Conservation (phyloP, 2,329 filamentous ascomycete genomes). For the Botrytis deweyae region DNA sequence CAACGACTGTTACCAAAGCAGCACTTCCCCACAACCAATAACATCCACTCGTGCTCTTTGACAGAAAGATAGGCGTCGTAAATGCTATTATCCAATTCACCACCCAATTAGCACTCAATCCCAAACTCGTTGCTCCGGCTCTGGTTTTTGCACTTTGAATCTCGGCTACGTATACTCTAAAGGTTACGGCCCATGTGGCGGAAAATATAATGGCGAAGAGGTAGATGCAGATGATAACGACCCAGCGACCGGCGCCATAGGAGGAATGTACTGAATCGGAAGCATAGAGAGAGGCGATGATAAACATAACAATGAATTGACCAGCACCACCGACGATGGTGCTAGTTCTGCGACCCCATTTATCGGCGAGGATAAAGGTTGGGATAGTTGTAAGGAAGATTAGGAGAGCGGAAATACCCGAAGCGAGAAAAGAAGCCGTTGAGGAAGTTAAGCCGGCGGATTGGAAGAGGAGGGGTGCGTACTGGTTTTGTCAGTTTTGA, state of each 20-base stretch:
- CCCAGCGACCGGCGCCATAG: constrained; percentile 47
- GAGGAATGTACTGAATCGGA: constrained; percentile 44
- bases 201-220: constrained; percentile 49
- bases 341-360: constrained; percentile 55
- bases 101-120: constrained; percentile 48
- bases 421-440: constrained; percentile 58
- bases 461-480: constrained; percentile 59
- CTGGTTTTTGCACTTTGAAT: constrained; percentile 57
- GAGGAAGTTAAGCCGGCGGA: constrained; percentile 57
- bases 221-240: constrained; percentile 52
- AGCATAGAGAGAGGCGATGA: constrained; percentile 55
- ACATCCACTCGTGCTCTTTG: constrained; percentile 30
- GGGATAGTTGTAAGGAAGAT: constrained; percentile 59
- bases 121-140: constrained; percentile 53
- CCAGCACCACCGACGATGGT: constrained; percentile 54
- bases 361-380: constrained; percentile 55
- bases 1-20: constrained; percentile 38
- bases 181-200: constrained; percentile 53
- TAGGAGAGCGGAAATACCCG: constrained; percentile 57
- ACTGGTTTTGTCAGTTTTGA: constrained; percentile 42
- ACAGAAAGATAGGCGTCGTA: constrained; percentile 39
- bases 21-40: constrained; percentile 42
- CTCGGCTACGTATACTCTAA: constrained; percentile 57
- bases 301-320: constrained; percentile 51
- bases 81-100: constrained; percentile 39